Evolutionary conservation across 208 protist genomes (phyloP).

Genomic region (Leishmania mexicana): DNA sequence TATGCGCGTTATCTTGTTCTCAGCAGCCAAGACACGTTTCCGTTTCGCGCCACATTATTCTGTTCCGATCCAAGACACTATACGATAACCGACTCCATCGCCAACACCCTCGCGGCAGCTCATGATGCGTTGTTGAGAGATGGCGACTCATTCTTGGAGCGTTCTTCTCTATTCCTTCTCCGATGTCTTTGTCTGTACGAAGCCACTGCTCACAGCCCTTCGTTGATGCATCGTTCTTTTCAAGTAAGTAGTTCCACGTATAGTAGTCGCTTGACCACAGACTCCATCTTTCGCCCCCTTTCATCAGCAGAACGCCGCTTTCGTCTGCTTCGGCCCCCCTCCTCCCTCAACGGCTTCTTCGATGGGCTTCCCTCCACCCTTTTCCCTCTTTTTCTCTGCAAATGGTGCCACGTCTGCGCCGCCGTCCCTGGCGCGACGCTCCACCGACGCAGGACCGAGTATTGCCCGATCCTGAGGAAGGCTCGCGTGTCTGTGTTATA

Average conservation of each 20-base stretch:
- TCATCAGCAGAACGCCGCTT: conserved; percentile 1
- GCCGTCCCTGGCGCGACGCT: neutral
- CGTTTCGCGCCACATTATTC: neutral
- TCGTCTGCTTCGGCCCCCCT: neutral
- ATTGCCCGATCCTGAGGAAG: neutral
- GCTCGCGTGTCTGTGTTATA: neutral
- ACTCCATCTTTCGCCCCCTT: neutral
- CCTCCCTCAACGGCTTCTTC: neutral
- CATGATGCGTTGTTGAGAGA: neutral
- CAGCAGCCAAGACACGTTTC: neutral
- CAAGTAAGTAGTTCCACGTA: neutral
- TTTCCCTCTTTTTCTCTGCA: neutral
- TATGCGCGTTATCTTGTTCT: neutral
- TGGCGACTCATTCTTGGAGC: neutral
- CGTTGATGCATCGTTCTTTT: neutral
- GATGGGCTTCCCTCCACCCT: neutral
- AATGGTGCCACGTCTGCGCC: neutral
- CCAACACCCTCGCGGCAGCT: neutral
- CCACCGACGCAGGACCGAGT: neutral
- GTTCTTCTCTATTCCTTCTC: neutral
- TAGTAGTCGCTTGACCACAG: neutral
- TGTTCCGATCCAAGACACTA: neutral
- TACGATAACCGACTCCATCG: neutral
- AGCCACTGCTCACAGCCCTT: neutral
- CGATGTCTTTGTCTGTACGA: neutral